Base-by-base conservation (phyloP, 1,284 basidiomycete genomes). In the Porodaedalea pini region DNA sequence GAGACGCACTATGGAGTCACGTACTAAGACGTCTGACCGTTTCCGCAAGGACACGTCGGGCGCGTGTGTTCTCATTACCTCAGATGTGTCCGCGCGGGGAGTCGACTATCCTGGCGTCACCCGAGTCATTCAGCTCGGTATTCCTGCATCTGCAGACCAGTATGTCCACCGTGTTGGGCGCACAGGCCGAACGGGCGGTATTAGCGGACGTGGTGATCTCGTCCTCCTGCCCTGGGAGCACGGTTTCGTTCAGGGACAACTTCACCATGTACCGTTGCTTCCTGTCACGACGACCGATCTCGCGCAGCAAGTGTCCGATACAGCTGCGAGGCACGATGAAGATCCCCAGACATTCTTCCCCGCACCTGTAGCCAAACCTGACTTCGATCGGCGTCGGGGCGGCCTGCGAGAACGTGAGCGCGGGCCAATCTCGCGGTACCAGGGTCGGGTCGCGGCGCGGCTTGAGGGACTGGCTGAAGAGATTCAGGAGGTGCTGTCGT, bases 131-230 rank as follows among this genome's bases (percentile, higher is more conserved):
- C 96, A 98, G 71, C 75, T 99, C 56, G 93, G 96, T 58, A 76
- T 91, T 3, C 94, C 96, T 0, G 69, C 74, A 5, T 78, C 71
- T 4, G 70, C 81, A 8, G 89, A 94, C 47, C 83, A 90, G 65
- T 99, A 99, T 71, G 79, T 96, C 51, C 94, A 98, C 68, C 89
- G 96, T 61, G 86, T 98, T 48, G 94, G 94, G 1, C 82, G 94
- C 60, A 97, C 96, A 0, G 94, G 94, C 19, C 86, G 95, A 65
- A 90, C 86, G 1, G 78, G 78, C 8, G 78, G 79, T 37, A 71
- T 73, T 23, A 65, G 72, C n/a, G 92, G 91, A 0, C 84, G 94
- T 57, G 93, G 89, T 5, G 96, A 99, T 71, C 72, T 99, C 51
- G 80, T 99, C 19, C 77, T 98, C 21, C 75, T 90, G 8, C 88